phyloP scores from a whole-genome alignment of 805 yeast species.

The Suhomyces faveliae region DNA sequence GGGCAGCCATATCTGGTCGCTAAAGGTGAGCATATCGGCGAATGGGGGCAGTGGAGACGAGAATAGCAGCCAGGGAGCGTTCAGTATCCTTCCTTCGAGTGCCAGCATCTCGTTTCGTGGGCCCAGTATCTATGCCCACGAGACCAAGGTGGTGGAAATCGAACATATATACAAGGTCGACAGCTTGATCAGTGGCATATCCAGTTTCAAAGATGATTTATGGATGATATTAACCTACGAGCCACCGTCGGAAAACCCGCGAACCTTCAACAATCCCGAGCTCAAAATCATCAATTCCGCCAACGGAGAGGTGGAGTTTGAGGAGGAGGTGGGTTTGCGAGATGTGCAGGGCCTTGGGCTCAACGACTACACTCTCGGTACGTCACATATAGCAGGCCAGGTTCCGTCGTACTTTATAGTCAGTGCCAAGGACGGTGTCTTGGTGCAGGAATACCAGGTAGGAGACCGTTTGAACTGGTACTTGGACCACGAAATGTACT shows the following conservation, averaged over 20 bases:
- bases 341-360: constrained; percentile 60
- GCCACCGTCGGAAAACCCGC: constrained; percentile 27
- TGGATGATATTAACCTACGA: constrained; percentile 58
- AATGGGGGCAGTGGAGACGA: not conserved
- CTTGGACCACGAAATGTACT: constrained; percentile 48
- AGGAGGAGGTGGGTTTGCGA: constrained; percentile 71
- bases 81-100: constrained; percentile 47
- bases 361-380: constrained; percentile 74
- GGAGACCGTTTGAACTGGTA: constrained; percentile 76
- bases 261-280: constrained; percentile 60
- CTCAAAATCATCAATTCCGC: constrained; percentile 62
- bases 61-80: not conserved
- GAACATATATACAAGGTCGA: constrained; percentile 49
- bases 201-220: constrained; percentile 70
- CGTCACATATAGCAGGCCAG: constrained; percentile 42
- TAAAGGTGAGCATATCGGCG: constrained; percentile 41
- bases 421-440: constrained; percentile 78
- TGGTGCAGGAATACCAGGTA: constrained; percentile 68
- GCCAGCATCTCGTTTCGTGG: constrained; percentile 55
- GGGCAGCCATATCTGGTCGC: constrained; percentile 74
- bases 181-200: constrained; percentile 70
- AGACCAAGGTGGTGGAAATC: constrained; percentile 41
- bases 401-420: constrained; percentile 59
- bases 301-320: constrained; percentile 70
- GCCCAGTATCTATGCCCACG: constrained; percentile 25